Base-by-base conservation (phyloP, 169 alveolate species). In the Cryptosporidium ubiquitum region DNA sequence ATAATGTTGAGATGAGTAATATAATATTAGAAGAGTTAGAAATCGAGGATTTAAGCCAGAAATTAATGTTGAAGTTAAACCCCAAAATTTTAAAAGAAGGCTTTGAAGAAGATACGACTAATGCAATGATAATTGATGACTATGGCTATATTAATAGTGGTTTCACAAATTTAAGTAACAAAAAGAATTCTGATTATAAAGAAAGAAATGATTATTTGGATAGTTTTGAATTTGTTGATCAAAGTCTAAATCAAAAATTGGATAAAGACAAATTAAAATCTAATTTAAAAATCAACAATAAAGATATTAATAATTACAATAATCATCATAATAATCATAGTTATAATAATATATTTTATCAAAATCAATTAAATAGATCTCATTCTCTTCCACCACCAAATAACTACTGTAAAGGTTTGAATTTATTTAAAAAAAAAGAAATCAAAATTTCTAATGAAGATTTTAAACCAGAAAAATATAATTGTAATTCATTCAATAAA, bases 1-100 rank as follows among this genome's bases (percentile, higher is more conserved):
- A 69, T 69, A 69, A 16, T 29, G n/a, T 23, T 29, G 57, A 69
- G n/a, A 31, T 44, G 39, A 35, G 64, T 16, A n/a, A 51, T 47
- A 55, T 23, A 1, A 47, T 6, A 23, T 18, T 42, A 42, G 84
- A 49, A 70, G 84, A 70, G 37, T 33, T 20, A 29, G 85, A 73
- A 58, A 51, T 73, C 5, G 69, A 73, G 42, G 70, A 73, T 10
- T 52, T 73, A 20, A 73, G 71, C 14, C 55, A 73, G 33, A 73
- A 58, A 58, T 57, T 73, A 31, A 73, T 73, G 85, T 55, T 73
- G 29, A 69, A 69, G 14, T 29, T 69, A 40, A 40, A 16, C n/a
- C 84, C 84, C 5, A 44, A 64, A 33, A 31, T 35, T 35, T 16
- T 20, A 35, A 29, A 64, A 3, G 71, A 64, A 16, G n/a, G 29